phyloP scores from a whole-genome alignment of 2,329 filamentous ascomycete genomes.

The Penicillium occitanis region DNA sequence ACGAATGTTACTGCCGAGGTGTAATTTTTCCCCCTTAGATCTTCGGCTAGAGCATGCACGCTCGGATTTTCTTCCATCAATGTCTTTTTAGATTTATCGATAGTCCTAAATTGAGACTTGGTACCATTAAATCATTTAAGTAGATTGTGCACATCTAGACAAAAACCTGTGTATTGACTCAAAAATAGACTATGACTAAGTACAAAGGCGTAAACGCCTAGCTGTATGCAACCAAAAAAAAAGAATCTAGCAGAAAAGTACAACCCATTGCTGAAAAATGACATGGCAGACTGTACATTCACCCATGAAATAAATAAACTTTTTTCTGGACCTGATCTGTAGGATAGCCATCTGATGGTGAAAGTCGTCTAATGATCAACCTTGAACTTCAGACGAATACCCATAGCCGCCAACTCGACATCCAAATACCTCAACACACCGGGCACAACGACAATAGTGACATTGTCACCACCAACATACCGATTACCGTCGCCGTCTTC shows the following conservation, averaged over 20 bases:
- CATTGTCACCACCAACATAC: slow-evolving; percentile 86
- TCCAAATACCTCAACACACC: slow-evolving; percentile 91
- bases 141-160: background rate
- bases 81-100: slow-evolving; percentile 6
- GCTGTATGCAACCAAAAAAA: slow-evolving; percentile 15
- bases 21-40: slow-evolving; percentile 23
- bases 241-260: background rate
- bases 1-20: slow-evolving; percentile 84
- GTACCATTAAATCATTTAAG: background rate
- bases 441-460: slow-evolving; percentile 86
- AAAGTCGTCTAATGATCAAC: slow-evolving; percentile 52
- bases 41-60: background rate
- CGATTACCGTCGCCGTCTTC: slow-evolving; percentile 83
- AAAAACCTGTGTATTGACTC: background rate
- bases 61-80: background rate
- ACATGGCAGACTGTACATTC: background rate
- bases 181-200: background rate
- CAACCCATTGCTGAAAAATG: background rate
- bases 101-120: background rate
- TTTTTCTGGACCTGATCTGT: background rate
- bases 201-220: slow-evolving; percentile 13
- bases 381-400: slow-evolving; percentile 89
- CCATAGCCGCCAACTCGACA: slow-evolving; percentile 95
- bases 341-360: background rate
- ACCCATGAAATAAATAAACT: too few species aligned